These are phyloP conservation scores for Neofusicoccum cordaticola DNA, from an alignment of 2,329 filamentous ascomycete species.

Conservation along the genomic window DNA sequence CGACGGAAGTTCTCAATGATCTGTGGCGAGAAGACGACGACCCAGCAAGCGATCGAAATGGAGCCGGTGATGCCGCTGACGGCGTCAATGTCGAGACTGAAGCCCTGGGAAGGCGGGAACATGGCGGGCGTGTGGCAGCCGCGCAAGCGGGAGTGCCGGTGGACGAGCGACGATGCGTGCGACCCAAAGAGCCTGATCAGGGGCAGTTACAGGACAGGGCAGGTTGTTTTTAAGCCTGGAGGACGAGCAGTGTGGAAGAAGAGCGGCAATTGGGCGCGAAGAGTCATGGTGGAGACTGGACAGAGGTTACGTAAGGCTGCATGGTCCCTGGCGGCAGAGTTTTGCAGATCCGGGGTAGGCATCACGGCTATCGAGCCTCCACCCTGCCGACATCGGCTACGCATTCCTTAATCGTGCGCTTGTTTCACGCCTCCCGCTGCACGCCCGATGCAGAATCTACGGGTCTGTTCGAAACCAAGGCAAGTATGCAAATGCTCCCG, in stretches of 20 bases:
- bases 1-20: constrained; percentile 93
- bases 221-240: neutral
- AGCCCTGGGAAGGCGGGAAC: constrained; percentile 53
- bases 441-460: neutral
- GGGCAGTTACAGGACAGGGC: no score
- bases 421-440: neutral
- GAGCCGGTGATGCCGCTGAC: constrained; percentile 92
- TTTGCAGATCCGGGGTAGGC: constrained; percentile 10
- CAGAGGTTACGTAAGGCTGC: constrained; percentile 4
- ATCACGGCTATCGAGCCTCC: neutral
- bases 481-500: neutral
- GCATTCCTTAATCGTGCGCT: neutral
- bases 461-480: neutral
- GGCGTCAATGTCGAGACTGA: constrained; percentile 80
- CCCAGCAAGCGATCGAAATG: constrained; percentile 96
- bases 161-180: neutral
- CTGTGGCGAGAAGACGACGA: constrained; percentile 92
- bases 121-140: constrained; percentile 28
- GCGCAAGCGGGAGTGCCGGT: neutral
- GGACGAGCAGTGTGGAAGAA: neutral
- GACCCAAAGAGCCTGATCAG: neutral
- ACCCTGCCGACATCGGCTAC: constrained; percentile 3
- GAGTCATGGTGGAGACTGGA: neutral
- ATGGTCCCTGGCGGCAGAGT: neutral
- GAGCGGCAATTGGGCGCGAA: neutral